phyloP scores from a whole-genome alignment of 169 alveolate genomes.

The Toxoplasma gondii region DNA sequence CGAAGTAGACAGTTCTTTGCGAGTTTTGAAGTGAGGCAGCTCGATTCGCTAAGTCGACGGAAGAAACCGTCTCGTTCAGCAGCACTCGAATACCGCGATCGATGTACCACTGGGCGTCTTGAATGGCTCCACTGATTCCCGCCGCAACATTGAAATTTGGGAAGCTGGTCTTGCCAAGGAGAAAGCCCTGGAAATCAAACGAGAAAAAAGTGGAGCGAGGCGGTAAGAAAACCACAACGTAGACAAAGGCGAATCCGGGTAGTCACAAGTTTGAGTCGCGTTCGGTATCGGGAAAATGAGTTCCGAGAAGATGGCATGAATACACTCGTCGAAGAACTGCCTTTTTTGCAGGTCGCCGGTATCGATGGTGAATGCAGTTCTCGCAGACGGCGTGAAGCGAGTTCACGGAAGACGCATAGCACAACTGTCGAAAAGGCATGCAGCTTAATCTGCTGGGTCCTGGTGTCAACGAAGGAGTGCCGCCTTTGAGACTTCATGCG shows the following conservation, averaged over 20 bases:
- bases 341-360: too few relatives aligned
- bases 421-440: too few relatives aligned
- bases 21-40: not conserved
- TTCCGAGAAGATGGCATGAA: too few relatives aligned
- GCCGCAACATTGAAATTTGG: not conserved
- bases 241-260: not conserved
- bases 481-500: too few relatives aligned
- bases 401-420: too few relatives aligned
- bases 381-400: too few relatives aligned
- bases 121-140: not conserved
- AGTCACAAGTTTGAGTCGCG: too few relatives aligned
- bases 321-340: too few relatives aligned
- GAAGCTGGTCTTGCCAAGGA: not conserved
- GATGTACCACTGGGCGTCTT: slow-evolving; percentile 6
- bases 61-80: not conserved
- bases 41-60: not conserved
- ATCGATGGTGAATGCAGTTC: too few relatives aligned
- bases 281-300: too few relatives aligned
- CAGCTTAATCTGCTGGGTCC: too few relatives aligned
- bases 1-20: not conserved
- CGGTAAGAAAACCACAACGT: not conserved
- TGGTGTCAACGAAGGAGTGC: too few relatives aligned
- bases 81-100: not conserved
- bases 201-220: not conserved
- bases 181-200: not conserved